Base-by-base conservation (phyloP, 441 rosid species). In the Adansonia madagascariensis region DNA sequence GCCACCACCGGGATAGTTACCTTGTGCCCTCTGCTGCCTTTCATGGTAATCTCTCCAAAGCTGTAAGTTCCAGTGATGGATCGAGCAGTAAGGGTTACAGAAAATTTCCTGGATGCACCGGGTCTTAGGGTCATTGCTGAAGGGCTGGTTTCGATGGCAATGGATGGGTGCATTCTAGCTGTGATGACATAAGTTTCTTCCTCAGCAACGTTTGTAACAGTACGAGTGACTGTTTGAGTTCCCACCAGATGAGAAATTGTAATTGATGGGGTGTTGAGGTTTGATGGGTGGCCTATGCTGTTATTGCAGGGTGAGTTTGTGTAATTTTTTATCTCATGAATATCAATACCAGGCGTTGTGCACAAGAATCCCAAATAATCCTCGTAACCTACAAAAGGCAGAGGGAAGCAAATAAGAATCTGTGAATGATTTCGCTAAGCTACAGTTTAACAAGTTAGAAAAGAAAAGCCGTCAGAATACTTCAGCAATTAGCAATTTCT, bases 11-110 rank as follows among this genome's bases (percentile, higher is more conserved):
- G 98, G 79, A 95, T 78, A 75, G 82, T 89, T 77, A 92, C 98
- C 85, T 85, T 89, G 82, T 95, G 99, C 61, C 99, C 98, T 71
- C 98, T 74, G 87, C 95, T 95, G 57, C 99, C 99, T 87, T 94
- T 95, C 91, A 95, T 66, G 63, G 81, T 52, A 62, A 95, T 82
- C 80, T 91, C 90, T 69, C 99, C 99, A 10, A 94, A 95, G 86
- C 93, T 90, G 80, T 95, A 95, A 24, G 68, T 76, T 81, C 97
- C 92, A 0, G 89, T 87, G 44, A 92, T 89, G 0, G 94, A 84
- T 82, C 98, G 82, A 56, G 85, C 90, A 0, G 94, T 88, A 3
- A 95, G 94, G 53, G 90, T 91, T 64, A 89, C 97, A 0, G 90
- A 68, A 78, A 94, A 89, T 79, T 80, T 89, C 75, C 87, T 84